These are phyloP conservation scores for Podila verticillata DNA, from an alignment of 192 early-diverging fungal genomes.

Conservation along the genomic window DNA sequence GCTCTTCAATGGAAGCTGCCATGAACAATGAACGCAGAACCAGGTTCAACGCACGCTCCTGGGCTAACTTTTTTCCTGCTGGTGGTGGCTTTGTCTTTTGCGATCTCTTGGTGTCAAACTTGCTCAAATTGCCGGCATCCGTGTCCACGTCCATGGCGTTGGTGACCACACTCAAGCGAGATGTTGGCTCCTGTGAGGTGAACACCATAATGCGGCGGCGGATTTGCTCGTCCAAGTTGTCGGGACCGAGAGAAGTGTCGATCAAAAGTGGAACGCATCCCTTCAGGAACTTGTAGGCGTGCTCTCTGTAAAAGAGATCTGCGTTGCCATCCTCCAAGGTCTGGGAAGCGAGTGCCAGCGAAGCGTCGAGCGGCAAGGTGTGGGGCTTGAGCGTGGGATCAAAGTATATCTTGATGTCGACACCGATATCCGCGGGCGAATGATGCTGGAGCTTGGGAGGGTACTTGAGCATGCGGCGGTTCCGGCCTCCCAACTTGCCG, in stretches of 20 bases:
- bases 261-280: slow-evolving; percentile 73
- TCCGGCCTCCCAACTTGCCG: slow-evolving; percentile 98
- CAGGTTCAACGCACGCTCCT: slow-evolving; percentile 70
- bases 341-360: slow-evolving; percentile 59
- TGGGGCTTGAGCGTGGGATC: slow-evolving; percentile 58
- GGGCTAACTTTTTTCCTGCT: slow-evolving; percentile 66
- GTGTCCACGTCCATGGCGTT: slow-evolving; percentile 54
- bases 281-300: slow-evolving; percentile 76
- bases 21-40: slow-evolving; percentile 73
- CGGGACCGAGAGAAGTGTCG: slow-evolving; percentile 66
- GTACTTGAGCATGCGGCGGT: slow-evolving; percentile 85
- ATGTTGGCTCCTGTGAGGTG: slow-evolving; percentile 23
- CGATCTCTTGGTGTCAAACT: slow-evolving; percentile 29
- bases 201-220: slow-evolving; percentile 44
- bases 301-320: slow-evolving; percentile 61
- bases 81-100: slow-evolving; percentile 49
- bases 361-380: slow-evolving; percentile 67
- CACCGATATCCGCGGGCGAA: slow-evolving; percentile 57
- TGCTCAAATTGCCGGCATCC: slow-evolving; percentile 46
- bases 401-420: slow-evolving; percentile 72
- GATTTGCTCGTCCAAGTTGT: slow-evolving; percentile 54
- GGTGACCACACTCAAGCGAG: slow-evolving; percentile 8
- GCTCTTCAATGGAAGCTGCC: slow-evolving; percentile 65
- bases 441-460: slow-evolving; percentile 64
- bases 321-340: slow-evolving; percentile 65